Conservation (phyloP, 352 stramenopile genomes). For the Phytophthora brassicae region DNA sequence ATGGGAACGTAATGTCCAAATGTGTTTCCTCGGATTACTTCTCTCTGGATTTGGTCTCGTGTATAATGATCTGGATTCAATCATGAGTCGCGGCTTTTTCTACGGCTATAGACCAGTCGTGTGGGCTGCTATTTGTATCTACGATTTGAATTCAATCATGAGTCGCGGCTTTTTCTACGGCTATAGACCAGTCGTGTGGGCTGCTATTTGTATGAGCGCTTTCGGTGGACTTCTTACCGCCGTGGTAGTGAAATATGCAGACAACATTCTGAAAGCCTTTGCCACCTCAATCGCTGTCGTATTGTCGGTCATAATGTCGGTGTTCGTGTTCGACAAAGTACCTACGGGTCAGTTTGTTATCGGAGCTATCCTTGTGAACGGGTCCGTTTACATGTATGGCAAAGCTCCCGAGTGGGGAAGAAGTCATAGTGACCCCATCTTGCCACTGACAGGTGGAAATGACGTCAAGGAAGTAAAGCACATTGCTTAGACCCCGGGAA, state of each 20-base stretch:
- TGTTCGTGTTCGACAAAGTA: conserved; percentile 86
- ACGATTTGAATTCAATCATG: no score
- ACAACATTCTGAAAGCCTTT: conserved; percentile 89
- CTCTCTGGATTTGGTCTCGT: conserved; percentile 59
- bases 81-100: conserved; percentile 68
- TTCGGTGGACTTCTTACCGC: conserved; percentile 80
- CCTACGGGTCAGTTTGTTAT: conserved; percentile 73
- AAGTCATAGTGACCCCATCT: conserved; percentile 16
- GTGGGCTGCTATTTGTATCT: conserved; percentile 68
- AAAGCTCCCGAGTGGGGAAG: conserved; percentile 51
- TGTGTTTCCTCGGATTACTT: conserved; percentile 72
- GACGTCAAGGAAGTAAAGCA: conserved; percentile 23
- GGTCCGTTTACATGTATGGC: conserved; percentile 78
- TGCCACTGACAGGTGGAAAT: conserved; percentile 20
- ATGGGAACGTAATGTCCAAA: conserved; percentile 86
- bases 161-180: conserved; percentile 89
- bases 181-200: conserved; percentile 79
- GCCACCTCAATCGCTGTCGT: conserved; percentile 84
- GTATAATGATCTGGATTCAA: conserved; percentile 64
- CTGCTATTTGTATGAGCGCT: conserved; percentile 63
- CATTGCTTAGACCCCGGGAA: conserved; percentile 19
- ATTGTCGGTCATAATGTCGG: conserved; percentile 79
- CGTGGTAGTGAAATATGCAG: conserved; percentile 85
- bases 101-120: conserved; percentile 81
- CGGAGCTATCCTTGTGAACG: conserved; percentile 78